Conservation (phyloP, 208 protist genomes). For the Trypanosoma cruzi region DNA sequence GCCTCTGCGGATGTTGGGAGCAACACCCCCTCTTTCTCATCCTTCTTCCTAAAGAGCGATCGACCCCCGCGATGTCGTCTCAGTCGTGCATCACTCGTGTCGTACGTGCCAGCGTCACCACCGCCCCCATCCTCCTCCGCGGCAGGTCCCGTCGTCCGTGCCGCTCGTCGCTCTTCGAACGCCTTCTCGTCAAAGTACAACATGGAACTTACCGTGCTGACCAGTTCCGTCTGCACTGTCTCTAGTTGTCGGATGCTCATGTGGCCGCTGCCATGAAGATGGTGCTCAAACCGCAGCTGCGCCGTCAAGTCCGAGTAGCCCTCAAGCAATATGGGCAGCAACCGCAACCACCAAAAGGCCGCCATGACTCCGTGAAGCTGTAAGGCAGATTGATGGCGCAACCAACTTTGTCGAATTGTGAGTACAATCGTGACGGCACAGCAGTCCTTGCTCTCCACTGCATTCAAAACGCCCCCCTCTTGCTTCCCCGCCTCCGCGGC, state of each 20-base stretch:
- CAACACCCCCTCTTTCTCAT: slow-evolving; percentile 24
- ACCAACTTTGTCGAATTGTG: slow-evolving; percentile 38
- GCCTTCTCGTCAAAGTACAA: slow-evolving; percentile 30
- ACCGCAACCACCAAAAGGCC: slow-evolving; percentile 41
- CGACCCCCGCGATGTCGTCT: slow-evolving; percentile 26
- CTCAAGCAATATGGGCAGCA: slow-evolving; percentile 32
- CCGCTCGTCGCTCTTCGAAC: slow-evolving; percentile 17
- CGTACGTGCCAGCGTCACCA: background rate
- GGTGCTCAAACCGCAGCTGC: background rate
- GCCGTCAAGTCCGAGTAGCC: slow-evolving; percentile 8
- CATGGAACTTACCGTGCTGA: slow-evolving; percentile 19
- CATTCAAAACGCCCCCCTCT: background rate
- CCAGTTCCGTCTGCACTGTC: slow-evolving; percentile 18
- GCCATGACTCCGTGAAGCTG: slow-evolving; percentile 34
- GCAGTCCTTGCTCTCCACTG: background rate
- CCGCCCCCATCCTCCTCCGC: background rate
- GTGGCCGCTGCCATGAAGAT: background rate
- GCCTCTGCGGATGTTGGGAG: slow-evolving; percentile 21
- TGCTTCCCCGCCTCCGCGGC: background rate
- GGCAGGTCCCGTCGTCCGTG: background rate
- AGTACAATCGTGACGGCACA: slow-evolving; percentile 22
- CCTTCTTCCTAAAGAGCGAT: slow-evolving; percentile 27
- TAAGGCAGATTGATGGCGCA: slow-evolving; percentile 23
- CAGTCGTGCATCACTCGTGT: slow-evolving; percentile 3
- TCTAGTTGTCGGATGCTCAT: background rate